Base-by-base conservation (phyloP, 2,329 filamentous ascomycete species). In the Teratosphaeria pseudoeucalypti region DNA sequence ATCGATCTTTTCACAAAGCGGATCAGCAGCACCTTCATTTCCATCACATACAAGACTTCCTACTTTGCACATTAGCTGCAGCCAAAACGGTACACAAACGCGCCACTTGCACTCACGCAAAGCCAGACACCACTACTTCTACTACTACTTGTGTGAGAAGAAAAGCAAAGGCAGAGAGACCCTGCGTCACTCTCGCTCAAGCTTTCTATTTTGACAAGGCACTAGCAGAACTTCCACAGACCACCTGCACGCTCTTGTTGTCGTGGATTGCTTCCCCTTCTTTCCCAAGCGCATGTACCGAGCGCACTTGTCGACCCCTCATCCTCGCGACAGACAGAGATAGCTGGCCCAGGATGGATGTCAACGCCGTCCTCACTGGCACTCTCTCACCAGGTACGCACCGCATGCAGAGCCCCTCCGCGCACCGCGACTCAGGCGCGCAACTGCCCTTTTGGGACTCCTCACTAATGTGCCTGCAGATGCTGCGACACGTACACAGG, bases 291-390 rank as follows among this genome's bases (percentile, higher is more conserved):
- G 47, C 29, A 39, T 58, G 57, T 54, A 9, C 43, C 6, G 43
- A 49, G 43, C 43, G 19, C 43, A 23, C 5, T 49, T 49, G 43
- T 49, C 43, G 43, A 49, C 16, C 34, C 23, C 26, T 32, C 32
- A 32, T 26, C 26, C 29, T 32, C 29, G 16, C 52, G 23, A 54
- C 27, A 54, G 14, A 54, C 14, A 57, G 26, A n/a, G 43, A 49
- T 49, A 49, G 43, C 43, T n/a, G 43, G 43, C 43, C 43, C 68
- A 90, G 84, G 81, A 92, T 95, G 88, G 90, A 97, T 81, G 95
- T 97, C 81, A 95, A 92, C 82, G 88, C 91, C 80, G 92, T 99
- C 81, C 88, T 99, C 82, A 86, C 90, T 79, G 92, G 92, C 81
- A 97, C 94, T 77, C 86, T 97, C 79, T 95, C 92, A 74, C 83